Evolutionary conservation across 768 basidiomycete species (phyloP).

Genomic region (Mycena filopes): DNA sequence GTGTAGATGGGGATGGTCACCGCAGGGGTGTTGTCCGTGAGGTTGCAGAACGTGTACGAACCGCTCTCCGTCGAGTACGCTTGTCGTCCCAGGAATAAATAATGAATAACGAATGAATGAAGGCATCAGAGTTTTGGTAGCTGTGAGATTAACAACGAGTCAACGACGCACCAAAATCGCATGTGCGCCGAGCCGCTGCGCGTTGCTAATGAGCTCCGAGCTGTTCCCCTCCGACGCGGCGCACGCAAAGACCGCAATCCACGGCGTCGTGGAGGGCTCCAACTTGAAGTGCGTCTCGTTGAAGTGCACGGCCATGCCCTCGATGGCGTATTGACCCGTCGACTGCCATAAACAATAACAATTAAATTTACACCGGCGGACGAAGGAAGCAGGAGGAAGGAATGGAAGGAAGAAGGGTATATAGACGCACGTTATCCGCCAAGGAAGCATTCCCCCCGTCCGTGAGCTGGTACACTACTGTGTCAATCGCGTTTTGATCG

Average conservation of each 20-base stretch:
- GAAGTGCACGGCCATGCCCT: conserved; percentile 24
- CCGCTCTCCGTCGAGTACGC: background rate
- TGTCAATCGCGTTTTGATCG: conserved; percentile 3
- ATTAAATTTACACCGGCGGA: too few species aligned
- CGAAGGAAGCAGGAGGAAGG: too few species aligned
- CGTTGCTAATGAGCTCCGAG: conserved; percentile 12
- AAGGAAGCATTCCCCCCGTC: conserved; percentile 18
- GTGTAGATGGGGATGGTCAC: conserved; percentile 8
- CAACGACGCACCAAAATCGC: background rate
- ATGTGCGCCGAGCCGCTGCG: conserved; percentile 7
- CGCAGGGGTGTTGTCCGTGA: conserved; percentile 9
- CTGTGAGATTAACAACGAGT: too few species aligned
- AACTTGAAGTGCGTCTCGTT: conserved; percentile 18
- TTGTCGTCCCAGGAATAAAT: background rate
- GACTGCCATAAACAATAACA: too few species aligned
- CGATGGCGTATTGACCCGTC: background rate
- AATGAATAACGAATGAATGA: background rate
- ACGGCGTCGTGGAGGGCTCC: conserved; percentile 2
- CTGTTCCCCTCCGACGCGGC: background rate
- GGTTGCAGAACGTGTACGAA: background rate
- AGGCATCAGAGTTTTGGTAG: too few species aligned
- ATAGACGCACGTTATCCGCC: background rate
- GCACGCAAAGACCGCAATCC: conserved; percentile 17
- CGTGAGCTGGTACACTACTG: conserved; percentile 4
- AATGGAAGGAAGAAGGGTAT: background rate